Base-by-base conservation (phyloP, 2,329 filamentous ascomycete genomes). In the Xylaria sp. region DNA sequence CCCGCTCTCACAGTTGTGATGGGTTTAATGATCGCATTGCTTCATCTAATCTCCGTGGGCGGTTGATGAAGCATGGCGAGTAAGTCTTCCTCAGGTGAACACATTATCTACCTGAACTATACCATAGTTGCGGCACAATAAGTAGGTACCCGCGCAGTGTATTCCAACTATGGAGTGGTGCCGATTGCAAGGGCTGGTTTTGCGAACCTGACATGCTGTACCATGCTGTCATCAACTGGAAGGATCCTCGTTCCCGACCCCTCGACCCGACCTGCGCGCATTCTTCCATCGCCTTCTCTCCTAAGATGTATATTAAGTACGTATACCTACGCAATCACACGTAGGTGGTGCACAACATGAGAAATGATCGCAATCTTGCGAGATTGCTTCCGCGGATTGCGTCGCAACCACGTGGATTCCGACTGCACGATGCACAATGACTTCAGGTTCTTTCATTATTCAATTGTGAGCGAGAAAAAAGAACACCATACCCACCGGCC, bases 291-390 rank as follows among this genome's bases (percentile, higher is more conserved):
- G 20, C 28, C 26, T 26, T 58, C 51, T 42, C 65, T 33, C 33
- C 33, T 33, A 33, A 28, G 28, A 28, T 28, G 28, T 28, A 28
- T 28, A 28, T 28, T 28, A 28, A 33, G 31, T 33, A 33, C 6
- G 6, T 33, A 33, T 10, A 33, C 9, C 53, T 59, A 46, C 23
- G 44, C 57, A 61, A 61, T 60, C 44, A 53, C 44, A 40, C 23
- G 6, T 15, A 49, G 33, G 10, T 13, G 4, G 36, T 38, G 33
- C 33, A 38, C 36, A 38, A 46, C 26, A 20, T 23, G 56, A 53
- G 67, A 69, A 58, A 67, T 69, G 59, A 65, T 4, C 36, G 51
- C 58, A 67, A 49, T 65, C 64, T 44, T 10, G 59, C 59, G 48
- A 58, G 56, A 58, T 67, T 67, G 44, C 48, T 48, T 57, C 26